Percentiles rank a stretch among this genome's conserved stretches.
Evolutionary conservation across 1,139 yeast species (phyloP).

Genomic region (Neolecta irregularis): DNA sequence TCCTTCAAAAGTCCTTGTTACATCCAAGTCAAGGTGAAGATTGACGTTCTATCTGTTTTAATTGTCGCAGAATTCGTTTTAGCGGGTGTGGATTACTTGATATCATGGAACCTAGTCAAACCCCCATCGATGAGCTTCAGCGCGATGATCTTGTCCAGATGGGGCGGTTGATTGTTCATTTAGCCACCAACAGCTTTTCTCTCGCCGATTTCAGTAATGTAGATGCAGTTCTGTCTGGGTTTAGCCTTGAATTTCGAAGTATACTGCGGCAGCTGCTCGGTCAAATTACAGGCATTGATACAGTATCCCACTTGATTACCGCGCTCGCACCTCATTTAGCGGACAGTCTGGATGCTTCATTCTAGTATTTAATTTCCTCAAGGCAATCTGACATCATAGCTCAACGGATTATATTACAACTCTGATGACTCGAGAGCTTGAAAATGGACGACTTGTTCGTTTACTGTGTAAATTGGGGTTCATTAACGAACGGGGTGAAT

Average conservation of each 20-base stretch:
- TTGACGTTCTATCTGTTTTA: background rate
- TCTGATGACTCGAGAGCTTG: constrained; percentile 57
- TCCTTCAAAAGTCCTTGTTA: constrained; percentile 54
- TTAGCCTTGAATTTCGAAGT: constrained; percentile 13
- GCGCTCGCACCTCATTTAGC: constrained; percentile 30
- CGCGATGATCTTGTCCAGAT: constrained; percentile 39
- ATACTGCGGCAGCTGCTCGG: constrained; percentile 15
- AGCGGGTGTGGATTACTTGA: constrained; percentile 47
- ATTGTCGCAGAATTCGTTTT: background rate
- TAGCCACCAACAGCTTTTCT: constrained; percentile 16
- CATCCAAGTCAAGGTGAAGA: constrained; percentile 41
- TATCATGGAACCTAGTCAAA: constrained; percentile 31
- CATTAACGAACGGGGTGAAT: constrained; percentile 61
- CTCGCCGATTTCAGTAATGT: too few relatives aligned
- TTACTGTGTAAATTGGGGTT: constrained; percentile 67
- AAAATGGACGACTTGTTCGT: constrained; percentile 76
- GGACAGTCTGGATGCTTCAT: constrained; percentile 36
- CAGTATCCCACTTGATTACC: constrained; percentile 21
- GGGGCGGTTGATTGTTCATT: constrained; percentile 38
- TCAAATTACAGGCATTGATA: constrained; percentile 15
- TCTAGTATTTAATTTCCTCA: constrained; percentile 22
- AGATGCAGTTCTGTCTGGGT: too few relatives aligned
- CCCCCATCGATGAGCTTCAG: constrained; percentile 27
- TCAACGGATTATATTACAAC: constrained; percentile 52
- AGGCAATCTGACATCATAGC: constrained; percentile 1